phyloP scores from a whole-genome alignment of 192 early-diverging fungal species.

The Jimgerdemannia flammicorona region DNA sequence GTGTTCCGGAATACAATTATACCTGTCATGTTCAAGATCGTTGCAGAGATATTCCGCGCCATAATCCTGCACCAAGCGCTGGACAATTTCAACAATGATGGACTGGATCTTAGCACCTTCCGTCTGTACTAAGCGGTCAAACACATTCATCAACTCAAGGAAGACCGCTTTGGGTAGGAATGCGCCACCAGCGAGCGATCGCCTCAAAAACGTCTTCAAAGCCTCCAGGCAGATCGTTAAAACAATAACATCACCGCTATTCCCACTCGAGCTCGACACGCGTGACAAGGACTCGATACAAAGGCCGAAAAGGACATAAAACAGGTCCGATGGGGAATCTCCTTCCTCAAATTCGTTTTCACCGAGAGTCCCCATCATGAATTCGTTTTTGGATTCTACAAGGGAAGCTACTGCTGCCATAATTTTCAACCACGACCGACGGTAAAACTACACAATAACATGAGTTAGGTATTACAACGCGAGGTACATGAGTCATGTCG shows the following conservation, averaged over 20 bases:
- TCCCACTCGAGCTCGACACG: conserved; percentile 26
- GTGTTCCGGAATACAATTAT: neutral
- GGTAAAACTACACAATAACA: conserved; percentile 41
- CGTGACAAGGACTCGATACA: conserved; percentile 58
- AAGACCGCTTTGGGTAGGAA: conserved; percentile 51
- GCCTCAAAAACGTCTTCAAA: conserved; percentile 49
- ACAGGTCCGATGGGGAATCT: conserved; percentile 18
- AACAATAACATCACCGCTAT: conserved; percentile 27
- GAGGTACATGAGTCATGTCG: neutral
- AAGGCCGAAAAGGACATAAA: conserved; percentile 65
- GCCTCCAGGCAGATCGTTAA: conserved; percentile 49
- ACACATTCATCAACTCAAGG: conserved; percentile 64
- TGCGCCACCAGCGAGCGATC: conserved; percentile 23
- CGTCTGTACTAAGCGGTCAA: conserved; percentile 69
- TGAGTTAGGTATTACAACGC: neutral
- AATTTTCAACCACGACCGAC: conserved; percentile 53
- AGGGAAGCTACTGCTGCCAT: conserved; percentile 52
- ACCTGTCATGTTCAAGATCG: conserved; percentile 30
- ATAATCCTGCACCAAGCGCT: conserved; percentile 42
- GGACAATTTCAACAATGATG: conserved; percentile 46
- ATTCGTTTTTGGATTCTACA: conserved; percentile 37
- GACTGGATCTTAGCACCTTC: conserved; percentile 58
- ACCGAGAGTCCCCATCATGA: conserved; percentile 42
- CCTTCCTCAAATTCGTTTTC: conserved; percentile 16
- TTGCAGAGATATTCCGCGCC: conserved; percentile 27